phyloP scores from a whole-genome alignment of 306 rosid species.

The Hippophae gyantsensis region DNA sequence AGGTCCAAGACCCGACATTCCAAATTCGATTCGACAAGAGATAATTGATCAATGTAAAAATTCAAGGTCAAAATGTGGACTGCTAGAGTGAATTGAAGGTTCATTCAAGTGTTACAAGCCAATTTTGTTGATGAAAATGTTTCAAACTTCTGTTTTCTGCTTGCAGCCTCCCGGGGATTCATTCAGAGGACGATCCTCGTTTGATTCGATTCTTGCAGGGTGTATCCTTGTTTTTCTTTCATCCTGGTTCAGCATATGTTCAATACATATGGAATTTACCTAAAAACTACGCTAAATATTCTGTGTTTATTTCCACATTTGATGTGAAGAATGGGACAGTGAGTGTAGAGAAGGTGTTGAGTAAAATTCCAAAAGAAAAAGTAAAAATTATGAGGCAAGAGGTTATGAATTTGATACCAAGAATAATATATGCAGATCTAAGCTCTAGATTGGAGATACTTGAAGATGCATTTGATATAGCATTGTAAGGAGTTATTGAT shows the following conservation, averaged over 20 bases:
- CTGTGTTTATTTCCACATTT: slow-evolving; percentile 21
- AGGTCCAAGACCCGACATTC: slow-evolving; percentile 28
- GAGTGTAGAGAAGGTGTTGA: slow-evolving; percentile 23
- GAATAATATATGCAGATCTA: slow-evolving; percentile 29
- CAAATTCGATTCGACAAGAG: slow-evolving; percentile 30
- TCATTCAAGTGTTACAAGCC: slow-evolving; percentile 36
- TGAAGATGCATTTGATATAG: slow-evolving; percentile 40
- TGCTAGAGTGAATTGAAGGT: slow-evolving; percentile 24
- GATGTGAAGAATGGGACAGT: slow-evolving; percentile 15
- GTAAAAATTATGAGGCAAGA: slow-evolving; percentile 28
- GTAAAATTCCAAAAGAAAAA: slow-evolving; percentile 16
- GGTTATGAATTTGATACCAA: slow-evolving; percentile 32
- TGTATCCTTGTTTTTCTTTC: slow-evolving; percentile 46
- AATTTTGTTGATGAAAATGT: slow-evolving; percentile 31
- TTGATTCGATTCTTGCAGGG: slow-evolving; percentile 40
- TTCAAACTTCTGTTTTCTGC: slow-evolving; percentile 38
- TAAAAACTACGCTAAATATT: slow-evolving; percentile 22
- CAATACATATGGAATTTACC: slow-evolving; percentile 45
- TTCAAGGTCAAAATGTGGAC: slow-evolving; percentile 22
- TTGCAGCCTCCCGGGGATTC: slow-evolving; percentile 48
- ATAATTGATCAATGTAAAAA: slow-evolving; percentile 31
- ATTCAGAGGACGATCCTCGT: slow-evolving; percentile 32
- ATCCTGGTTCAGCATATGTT: slow-evolving; percentile 38
- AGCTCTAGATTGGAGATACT: slow-evolving; percentile 18
- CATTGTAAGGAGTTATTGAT: slow-evolving; percentile 31